Evolutionary conservation across 1,139 yeast species (phyloP).

Genomic region (Blastobotrys capitulatus): DNA sequence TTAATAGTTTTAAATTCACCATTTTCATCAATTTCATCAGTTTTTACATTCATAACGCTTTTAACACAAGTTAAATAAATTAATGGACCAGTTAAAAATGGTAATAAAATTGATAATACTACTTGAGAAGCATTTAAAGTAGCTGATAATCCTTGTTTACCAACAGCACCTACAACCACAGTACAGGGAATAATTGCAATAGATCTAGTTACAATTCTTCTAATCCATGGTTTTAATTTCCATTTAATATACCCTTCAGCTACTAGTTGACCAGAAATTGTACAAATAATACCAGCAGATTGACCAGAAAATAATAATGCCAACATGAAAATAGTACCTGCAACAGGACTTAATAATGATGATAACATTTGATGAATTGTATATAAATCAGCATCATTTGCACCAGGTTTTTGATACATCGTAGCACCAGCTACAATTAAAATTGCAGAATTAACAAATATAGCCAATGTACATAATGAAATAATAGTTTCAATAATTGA

Average conservation of each 20-base stretch:
- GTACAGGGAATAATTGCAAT: slow-evolving; percentile 72
- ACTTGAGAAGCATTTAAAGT: slow-evolving; percentile 77
- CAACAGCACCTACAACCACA: slow-evolving; percentile 49
- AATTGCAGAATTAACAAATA: slow-evolving; percentile 75
- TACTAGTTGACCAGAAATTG: slow-evolving; percentile 82
- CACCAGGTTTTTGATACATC: slow-evolving; percentile 53
- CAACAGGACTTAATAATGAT: slow-evolving; percentile 57
- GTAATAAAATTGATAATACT: slow-evolving; percentile 62
- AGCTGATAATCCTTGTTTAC: slow-evolving; percentile 55
- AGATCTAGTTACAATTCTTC: slow-evolving; percentile 64
- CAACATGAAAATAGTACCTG: slow-evolving; percentile 71
- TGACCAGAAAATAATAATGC: slow-evolving; percentile 74
- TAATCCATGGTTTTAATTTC: slow-evolving; percentile 70
- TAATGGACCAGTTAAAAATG: slow-evolving; percentile 72
- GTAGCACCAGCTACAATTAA: slow-evolving; percentile 72
- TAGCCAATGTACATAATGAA: slow-evolving; percentile 68
- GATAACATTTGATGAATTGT: slow-evolving; percentile 59
- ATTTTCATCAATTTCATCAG: slow-evolving; percentile 7
- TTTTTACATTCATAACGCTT: slow-evolving; percentile 51
- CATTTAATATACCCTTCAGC: slow-evolving; percentile 78
- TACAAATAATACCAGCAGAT: slow-evolving; percentile 81
- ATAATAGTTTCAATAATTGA: slow-evolving; percentile 59
- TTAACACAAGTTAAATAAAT: slow-evolving; percentile 66
- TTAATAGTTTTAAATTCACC: slow-evolving; percentile 25
- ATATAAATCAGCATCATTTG: slow-evolving; percentile 67